Conservation (phyloP, 176 grass and related monocot species). For the Lolium perenne region DNA sequence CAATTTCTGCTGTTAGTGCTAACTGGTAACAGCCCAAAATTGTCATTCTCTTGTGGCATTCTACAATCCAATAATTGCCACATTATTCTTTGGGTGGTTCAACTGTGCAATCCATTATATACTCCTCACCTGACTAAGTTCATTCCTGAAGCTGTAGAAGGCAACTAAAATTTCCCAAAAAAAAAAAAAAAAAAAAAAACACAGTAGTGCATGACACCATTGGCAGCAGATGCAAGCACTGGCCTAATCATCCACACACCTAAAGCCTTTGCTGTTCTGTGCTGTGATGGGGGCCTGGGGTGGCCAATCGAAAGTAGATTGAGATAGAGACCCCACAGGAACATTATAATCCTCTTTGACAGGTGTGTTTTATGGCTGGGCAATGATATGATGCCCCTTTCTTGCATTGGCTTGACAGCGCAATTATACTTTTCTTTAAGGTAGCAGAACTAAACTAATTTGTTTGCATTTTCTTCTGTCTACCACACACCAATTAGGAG, state of each 20-base stretch:
- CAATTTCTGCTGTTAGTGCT: neutral
- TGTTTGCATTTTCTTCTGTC: neutral
- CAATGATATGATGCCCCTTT: neutral
- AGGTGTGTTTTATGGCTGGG: constrained; percentile 10
- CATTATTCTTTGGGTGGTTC: neutral
- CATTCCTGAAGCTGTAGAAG: neutral
- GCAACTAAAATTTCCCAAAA: neutral
- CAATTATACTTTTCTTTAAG: neutral
- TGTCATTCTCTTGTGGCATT: neutral
- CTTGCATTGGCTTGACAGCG: neutral
- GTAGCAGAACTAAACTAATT: neutral
- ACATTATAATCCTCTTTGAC: constrained; percentile 33
- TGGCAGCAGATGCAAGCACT: constrained; percentile 9
- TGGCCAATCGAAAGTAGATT: neutral
- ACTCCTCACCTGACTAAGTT: neutral
- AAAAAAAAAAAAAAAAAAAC: neutral
- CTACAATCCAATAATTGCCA: neutral
- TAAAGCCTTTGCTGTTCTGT: constrained; percentile 47
- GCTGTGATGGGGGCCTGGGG: constrained; percentile 21
- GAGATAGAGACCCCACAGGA: constrained; percentile 24
- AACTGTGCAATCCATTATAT: neutral
- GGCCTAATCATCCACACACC: constrained; percentile 9
- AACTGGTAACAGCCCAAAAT: neutral
- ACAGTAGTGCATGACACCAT: neutral
- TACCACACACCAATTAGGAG: neutral